Conservation (phyloP, 1,139 yeast genomes). For the Barnettozyma hawaiiensis region DNA sequence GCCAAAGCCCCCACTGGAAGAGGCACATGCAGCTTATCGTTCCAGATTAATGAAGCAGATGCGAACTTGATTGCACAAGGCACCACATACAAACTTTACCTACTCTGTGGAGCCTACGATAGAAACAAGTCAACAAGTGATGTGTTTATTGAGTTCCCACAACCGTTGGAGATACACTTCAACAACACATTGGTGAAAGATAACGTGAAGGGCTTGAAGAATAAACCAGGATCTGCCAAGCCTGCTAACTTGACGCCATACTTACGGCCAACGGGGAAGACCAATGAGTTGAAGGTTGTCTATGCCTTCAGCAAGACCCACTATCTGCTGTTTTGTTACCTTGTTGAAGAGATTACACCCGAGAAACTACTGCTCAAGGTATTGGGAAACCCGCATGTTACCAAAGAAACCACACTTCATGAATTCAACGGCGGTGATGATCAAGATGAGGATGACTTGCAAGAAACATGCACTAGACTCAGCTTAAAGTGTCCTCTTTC, state of each 20-base stretch:
- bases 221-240: constrained; percentile 55
- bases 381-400: constrained; percentile 41
- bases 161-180: constrained; percentile 49
- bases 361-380: constrained; percentile 33
- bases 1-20: constrained; percentile 35
- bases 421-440: constrained; percentile 33
- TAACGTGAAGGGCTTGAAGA: constrained; percentile 55
- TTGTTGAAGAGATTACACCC: constrained; percentile 44
- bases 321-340: constrained; percentile 44
- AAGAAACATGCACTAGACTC: constrained; percentile 50
- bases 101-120: constrained; percentile 43
- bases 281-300: constrained; percentile 42
- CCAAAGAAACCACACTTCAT: constrained; percentile 39
- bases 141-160: constrained; percentile 49
- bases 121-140: constrained; percentile 30
- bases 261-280: constrained; percentile 29
- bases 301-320: constrained; percentile 48
- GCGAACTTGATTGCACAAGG: constrained; percentile 27
- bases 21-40: constrained; percentile 36
- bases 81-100: constrained; percentile 33
- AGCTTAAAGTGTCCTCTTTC: constrained; percentile 63
- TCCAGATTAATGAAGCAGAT: constrained; percentile 40
- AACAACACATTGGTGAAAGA: constrained; percentile 43
- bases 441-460: constrained; percentile 52
- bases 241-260: constrained; percentile 59